A percentile compares a stretch with the other conserved stretches of the same genome.
phyloP scores from a whole-genome alignment of 768 basidiomycete genomes.

The Mycena galopus region DNA sequence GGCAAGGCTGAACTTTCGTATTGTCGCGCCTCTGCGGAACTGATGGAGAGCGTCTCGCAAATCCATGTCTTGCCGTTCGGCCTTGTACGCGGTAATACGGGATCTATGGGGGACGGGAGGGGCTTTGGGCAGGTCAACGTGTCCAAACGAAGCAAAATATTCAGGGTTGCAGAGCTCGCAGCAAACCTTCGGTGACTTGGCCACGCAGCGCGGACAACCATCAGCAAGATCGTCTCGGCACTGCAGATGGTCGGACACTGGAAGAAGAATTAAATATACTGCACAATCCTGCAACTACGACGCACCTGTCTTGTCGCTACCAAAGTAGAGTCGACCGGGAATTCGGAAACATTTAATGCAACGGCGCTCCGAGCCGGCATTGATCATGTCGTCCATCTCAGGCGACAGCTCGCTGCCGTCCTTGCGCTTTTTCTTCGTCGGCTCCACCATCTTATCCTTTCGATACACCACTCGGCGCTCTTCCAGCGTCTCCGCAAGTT shows the following conservation, averaged over 20 bases:
- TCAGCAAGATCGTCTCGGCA: neutral
- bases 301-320: slow-evolving; percentile 36
- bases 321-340: slow-evolving; percentile 40
- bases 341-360: slow-evolving; percentile 35
- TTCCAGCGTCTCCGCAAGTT: neutral
- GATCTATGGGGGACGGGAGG: neutral
- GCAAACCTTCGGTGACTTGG: neutral
- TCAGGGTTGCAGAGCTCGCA: neutral
- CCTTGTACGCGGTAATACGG: neutral
- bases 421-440: neutral
- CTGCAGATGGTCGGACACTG: neutral
- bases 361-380: slow-evolving; percentile 33
- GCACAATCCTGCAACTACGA: too few relatives aligned
- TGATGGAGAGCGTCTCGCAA: neutral
- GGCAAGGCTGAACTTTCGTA: neutral
- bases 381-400: slow-evolving; percentile 45
- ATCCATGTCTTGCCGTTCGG: neutral
- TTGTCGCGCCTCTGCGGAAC: neutral
- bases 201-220: neutral
- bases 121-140: neutral
- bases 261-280: neutral
- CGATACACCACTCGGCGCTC: neutral
- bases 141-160: neutral
- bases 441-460: slow-evolving; percentile 13
- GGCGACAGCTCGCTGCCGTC: slow-evolving; percentile 29